Base-by-base conservation (phyloP, 2,329 filamentous ascomycete genomes). In the Diaporthe citrichinensis region DNA sequence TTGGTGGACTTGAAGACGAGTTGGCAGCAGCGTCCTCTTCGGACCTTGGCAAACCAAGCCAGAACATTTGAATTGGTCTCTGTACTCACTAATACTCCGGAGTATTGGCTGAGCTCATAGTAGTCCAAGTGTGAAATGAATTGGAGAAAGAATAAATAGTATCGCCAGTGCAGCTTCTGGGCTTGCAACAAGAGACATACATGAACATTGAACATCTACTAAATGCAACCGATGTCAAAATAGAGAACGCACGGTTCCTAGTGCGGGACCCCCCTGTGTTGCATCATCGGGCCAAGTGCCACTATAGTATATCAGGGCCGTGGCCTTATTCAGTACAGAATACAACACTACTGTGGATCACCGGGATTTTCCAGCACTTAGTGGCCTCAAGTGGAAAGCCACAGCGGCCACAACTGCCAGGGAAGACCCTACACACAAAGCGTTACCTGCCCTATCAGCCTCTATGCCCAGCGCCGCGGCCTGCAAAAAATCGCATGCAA, bases 281-380 rank as follows among this genome's bases (percentile, higher is more conserved):
- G 36, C 58, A 17, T n/a, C 58, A 58, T 58, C 58, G 58, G 58
- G 41, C 23, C 36, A 61, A 61, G n/a, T 61, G 23, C 58, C 23
- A 41, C 23, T 61, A n/a, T 14, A 41, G 58, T 39, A 25, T 14
- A 58, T 58, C 28, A 61, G 58, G 9, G 9, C 58, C 58, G 58
- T 4, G 4, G 23, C 23, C 58, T 25, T 41, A 41, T 39, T 61
- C 23, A 41, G 55, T 12, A n/a, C 34, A 61, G 57, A 39, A n/a
- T 39, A 58, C 31, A 58, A 58, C 20, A 7, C 23, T 5, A n/a
- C 20, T 59, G 34, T 59, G 57, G 57, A 59, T 25, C 57, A 39
- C 12, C 57, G 57, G 57, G 5, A 8, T 9, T 58, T 41, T 25
- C 58, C 58, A 41, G 58, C 58, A 15, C 23, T 41, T 25, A 15